Conservation (phyloP, 345 rosid species). For the Laguncularia racemosa region DNA sequence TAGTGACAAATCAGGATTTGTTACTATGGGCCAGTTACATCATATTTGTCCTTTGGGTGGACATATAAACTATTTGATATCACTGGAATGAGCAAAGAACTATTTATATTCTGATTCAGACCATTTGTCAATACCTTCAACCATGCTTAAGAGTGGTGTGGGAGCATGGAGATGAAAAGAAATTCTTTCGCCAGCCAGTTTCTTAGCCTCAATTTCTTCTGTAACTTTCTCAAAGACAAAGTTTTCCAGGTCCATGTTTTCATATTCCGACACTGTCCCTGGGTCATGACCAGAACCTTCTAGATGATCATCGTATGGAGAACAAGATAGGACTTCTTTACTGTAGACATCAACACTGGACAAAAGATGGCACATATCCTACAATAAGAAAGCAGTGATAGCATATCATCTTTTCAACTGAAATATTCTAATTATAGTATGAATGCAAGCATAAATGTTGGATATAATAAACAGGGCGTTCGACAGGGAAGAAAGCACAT, state of each 20-base stretch:
- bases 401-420: constrained; percentile 3
- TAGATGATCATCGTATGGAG: constrained; percentile 37
- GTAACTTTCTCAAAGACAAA: constrained; percentile 56
- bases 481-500: too few relatives aligned
- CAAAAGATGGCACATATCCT: constrained; percentile 90
- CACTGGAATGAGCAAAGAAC: neutral
- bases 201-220: constrained; percentile 67
- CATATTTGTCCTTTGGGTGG: too few relatives aligned
- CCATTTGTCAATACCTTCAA: constrained; percentile 53
- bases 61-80: neutral
- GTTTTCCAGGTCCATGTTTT: constrained; percentile 87
- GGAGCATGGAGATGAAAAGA: constrained; percentile 88
- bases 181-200: constrained; percentile 45
- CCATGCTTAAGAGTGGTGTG: constrained; percentile 44
- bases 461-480: too few relatives aligned
- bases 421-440: neutral
- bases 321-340: constrained; percentile 58
- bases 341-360: constrained; percentile 61
- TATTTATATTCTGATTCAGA: neutral
- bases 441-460: too few relatives aligned
- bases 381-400: constrained; percentile 21
- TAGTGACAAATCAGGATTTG: too few relatives aligned
- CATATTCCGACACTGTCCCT: constrained; percentile 51
- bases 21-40: too few relatives aligned
- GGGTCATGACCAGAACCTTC: constrained; percentile 46